Base-by-base conservation (phyloP, 345 rosid species). In the Populus nigra region DNA sequence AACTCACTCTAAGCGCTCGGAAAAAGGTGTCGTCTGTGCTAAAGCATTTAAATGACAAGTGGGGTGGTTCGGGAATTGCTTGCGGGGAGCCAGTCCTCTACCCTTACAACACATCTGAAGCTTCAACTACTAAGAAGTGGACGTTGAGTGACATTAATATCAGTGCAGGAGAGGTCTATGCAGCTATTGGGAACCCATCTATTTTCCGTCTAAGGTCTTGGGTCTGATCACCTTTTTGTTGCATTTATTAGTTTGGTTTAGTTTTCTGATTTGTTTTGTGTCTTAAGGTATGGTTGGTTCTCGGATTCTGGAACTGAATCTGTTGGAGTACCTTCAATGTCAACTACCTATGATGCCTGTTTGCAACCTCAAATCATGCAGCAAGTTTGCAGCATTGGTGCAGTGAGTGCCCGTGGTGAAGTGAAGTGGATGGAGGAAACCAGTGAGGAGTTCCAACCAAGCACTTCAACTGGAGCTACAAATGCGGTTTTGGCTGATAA, bases 261-360 rank as follows among this genome's bases (percentile, higher is more conserved):
- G 45, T 53, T 27, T 75, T 57, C 39, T 84, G 69, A 85, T 78
- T 67, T 11, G 29, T 67, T 74, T 80, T 66, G n/a, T 75, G 63
- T 78, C 69, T 27, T 41, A 79, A 96, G 99, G 92, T 96, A 93
- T 84, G 99, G 93, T 31, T 96, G 99, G 97, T 77, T 84, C 69
- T 82, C 87, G 23, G 65, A 77, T 77, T 73, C 80, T 70, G 84
- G 82, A 73, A 41, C 66, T 69, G 63, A 80, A 80, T 59, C 81
- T 47, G 31, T 47, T 35, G 77, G 57, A 72, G 65, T 36, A 9
- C 86, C 84, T 74, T 82, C 87, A 71, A 69, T 73, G 55, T 76
- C 86, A 77, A 77, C 85, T 79, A 76, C 81, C 29, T 45, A 45
- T 22, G 80, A 77, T 66, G 72, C 83, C 69, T 77, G 79, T 77